phyloP scores from a whole-genome alignment of 1,284 basidiomycete species.

The Xanthoconium separans region DNA sequence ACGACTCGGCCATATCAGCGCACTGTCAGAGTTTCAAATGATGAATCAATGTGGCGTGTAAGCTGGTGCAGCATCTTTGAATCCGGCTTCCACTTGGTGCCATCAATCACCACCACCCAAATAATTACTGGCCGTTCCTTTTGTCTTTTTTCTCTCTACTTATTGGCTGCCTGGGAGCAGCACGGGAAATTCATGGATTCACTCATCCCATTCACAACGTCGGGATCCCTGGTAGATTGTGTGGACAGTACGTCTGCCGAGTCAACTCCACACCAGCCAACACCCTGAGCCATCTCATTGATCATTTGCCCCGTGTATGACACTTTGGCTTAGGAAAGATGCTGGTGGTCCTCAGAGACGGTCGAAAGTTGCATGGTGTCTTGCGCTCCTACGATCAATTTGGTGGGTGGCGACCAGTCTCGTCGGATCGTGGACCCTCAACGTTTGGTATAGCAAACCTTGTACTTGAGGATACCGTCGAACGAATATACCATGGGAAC shows the following conservation, averaged over 20 bases:
- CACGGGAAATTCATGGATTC: conserved; percentile 71
- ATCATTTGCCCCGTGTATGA: conserved; percentile 28
- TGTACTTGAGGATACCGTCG: conserved; percentile 86
- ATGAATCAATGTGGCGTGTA: neutral
- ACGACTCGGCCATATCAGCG: conserved; percentile 81
- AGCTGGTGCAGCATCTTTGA: no score
- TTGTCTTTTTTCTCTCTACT: conserved; percentile 27
- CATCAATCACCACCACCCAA: conserved; percentile 8
- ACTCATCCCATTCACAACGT: conserved; percentile 94
- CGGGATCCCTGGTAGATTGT: conserved; percentile 93
- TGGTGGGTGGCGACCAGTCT: conserved; percentile 57
- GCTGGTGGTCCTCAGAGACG: conserved; percentile 94
- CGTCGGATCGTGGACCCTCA: conserved; percentile 2
- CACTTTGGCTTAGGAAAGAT: conserved; percentile 82
- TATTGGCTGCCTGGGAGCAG: conserved; percentile 39
- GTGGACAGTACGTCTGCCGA: conserved; percentile 94
- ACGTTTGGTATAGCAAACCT: conserved; percentile 71
- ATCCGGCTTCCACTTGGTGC: neutral
- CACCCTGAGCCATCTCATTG: conserved; percentile 51
- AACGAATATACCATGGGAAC: conserved; percentile 81
- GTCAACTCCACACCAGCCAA: conserved; percentile 48
- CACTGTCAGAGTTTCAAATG: neutral
- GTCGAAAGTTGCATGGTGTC: conserved; percentile 94
- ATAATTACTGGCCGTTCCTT: conserved; percentile 26
- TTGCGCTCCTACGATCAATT: conserved; percentile 98